Evolutionary conservation across 805 yeast genomes (phyloP).

Genomic region (Metschnikowia kofuensis): DNA sequence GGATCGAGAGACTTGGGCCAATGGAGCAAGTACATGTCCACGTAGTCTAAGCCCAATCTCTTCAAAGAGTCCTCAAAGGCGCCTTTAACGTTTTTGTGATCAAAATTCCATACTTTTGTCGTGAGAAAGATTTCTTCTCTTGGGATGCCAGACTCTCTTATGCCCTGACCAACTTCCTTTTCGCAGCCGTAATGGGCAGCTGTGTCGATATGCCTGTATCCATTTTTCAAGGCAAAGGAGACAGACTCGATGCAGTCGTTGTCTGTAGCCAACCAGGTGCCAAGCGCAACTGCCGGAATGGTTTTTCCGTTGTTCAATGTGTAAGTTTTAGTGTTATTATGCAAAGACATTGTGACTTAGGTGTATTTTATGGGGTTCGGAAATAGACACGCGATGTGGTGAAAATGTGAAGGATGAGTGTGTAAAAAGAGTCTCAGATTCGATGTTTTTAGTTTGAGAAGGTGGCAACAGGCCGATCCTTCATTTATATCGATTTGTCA

Average conservation of each 20-base stretch:
- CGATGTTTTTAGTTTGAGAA: too few species aligned
- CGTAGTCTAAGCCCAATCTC: constrained; percentile 17
- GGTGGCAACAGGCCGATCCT: too few species aligned
- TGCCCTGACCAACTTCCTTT: constrained; percentile 62
- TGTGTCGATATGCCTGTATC: constrained; percentile 77
- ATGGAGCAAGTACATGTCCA: constrained; percentile 20
- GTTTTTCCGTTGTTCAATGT: constrained; percentile 59
- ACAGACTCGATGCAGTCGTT: constrained; percentile 59
- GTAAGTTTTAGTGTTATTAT: constrained; percentile 18
- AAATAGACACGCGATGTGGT: too few species aligned
- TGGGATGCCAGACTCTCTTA: constrained; percentile 23
- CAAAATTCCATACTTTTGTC: constrained; percentile 18
- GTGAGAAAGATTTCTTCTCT: constrained; percentile 18
- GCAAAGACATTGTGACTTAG: constrained; percentile 11
- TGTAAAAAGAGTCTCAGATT: too few species aligned
- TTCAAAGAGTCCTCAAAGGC: constrained; percentile 17
- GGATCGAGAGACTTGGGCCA: constrained; percentile 18
- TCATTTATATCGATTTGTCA: too few species aligned
- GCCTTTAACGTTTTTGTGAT: constrained; percentile 12
- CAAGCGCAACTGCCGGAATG: constrained; percentile 70
- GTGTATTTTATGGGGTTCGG: too few species aligned
- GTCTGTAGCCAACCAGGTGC: constrained; percentile 65
- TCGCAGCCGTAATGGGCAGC: constrained; percentile 73
- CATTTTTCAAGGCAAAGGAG: constrained; percentile 56
- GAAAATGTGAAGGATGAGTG: too few species aligned